phyloP scores from a whole-genome alignment of 2,329 filamentous ascomycete species.

The Aspergillus brunneoviolaceus region DNA sequence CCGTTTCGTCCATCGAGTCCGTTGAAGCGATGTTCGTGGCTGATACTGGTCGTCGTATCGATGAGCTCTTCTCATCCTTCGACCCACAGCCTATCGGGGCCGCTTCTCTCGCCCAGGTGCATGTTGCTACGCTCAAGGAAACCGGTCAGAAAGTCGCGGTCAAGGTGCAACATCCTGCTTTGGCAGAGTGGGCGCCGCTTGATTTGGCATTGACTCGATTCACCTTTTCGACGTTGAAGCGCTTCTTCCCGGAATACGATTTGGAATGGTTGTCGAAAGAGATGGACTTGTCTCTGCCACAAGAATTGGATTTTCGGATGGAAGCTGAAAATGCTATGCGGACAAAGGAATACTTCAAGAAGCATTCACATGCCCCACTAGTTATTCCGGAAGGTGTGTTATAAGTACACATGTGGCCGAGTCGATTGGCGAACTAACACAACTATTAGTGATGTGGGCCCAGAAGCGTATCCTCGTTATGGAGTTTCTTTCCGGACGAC shows the following conservation, averaged over 20 bases:
- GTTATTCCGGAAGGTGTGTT: conserved; percentile 69
- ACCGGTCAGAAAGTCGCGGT: conserved; percentile 87
- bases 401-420: not conserved
- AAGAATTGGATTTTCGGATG: conserved; percentile 84
- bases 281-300: conserved; percentile 85
- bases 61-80: conserved; percentile 85
- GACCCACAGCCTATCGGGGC: conserved; percentile 79
- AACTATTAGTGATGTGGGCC: conserved; percentile 72
- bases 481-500: conserved; percentile 83
- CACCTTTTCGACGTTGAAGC: conserved; percentile 85
- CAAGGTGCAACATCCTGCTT: conserved; percentile 88
- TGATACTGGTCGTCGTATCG: conserved; percentile 77
- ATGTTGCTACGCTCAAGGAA: conserved; percentile 78
- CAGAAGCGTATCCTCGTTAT: conserved; percentile 89
- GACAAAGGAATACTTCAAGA: conserved; percentile 76
- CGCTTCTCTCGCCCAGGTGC: conserved; percentile 91
- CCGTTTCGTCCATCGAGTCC: conserved; percentile 83
- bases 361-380: conserved; percentile 72
- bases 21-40: conserved; percentile 81
- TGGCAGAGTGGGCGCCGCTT: conserved; percentile 86
- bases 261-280: conserved; percentile 92
- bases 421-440: conserved; percentile 15
- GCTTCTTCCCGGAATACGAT: conserved; percentile 96
- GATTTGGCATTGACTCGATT: conserved; percentile 84
- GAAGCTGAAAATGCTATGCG: conserved; percentile 82